phyloP scores from a whole-genome alignment of 2,329 filamentous ascomycete species.

The Fusarium sp. region DNA sequence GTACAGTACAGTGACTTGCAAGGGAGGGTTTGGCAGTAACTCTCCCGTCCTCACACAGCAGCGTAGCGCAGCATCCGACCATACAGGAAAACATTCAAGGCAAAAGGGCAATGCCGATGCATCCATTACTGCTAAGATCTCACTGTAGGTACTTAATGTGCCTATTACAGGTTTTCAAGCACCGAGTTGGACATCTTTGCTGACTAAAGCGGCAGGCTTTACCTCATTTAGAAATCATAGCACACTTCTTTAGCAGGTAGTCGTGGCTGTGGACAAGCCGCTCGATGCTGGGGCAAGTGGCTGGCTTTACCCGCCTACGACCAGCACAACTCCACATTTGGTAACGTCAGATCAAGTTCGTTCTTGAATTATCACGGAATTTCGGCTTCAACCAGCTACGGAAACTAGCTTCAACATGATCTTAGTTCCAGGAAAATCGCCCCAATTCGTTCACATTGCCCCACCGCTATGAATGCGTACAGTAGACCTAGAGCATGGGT shows the following conservation, averaged over 20 bases:
- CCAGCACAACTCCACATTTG: neutral
- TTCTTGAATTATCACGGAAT: constrained; percentile 13
- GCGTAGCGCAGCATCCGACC: neutral
- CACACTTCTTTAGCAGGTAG: neutral
- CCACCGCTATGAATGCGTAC: neutral
- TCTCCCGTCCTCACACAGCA: too few relatives aligned
- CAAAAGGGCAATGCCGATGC: neutral
- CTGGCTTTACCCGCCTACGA: neutral
- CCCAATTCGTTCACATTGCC: constrained; percentile 1
- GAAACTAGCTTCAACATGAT: constrained; percentile 4
- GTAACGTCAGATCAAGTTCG: constrained; percentile 29
- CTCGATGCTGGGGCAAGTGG: constrained; percentile 13
- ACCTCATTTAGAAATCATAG: neutral
- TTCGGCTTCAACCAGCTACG: constrained; percentile 16
- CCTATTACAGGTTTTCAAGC: too few relatives aligned
- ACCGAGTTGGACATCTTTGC: neutral
- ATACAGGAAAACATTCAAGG: neutral
- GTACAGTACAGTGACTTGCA: too few relatives aligned
- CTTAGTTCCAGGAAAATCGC: constrained; percentile 3
- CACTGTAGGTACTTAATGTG: neutral
- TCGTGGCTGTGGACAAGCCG: constrained; percentile 14
- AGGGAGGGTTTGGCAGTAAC: neutral
- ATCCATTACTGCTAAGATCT: neutral
- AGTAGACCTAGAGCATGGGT: neutral
- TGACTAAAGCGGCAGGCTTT: neutral